Evolutionary conservation across 306 rosid species (phyloP).

Genomic region (Ormosia emarginata): DNA sequence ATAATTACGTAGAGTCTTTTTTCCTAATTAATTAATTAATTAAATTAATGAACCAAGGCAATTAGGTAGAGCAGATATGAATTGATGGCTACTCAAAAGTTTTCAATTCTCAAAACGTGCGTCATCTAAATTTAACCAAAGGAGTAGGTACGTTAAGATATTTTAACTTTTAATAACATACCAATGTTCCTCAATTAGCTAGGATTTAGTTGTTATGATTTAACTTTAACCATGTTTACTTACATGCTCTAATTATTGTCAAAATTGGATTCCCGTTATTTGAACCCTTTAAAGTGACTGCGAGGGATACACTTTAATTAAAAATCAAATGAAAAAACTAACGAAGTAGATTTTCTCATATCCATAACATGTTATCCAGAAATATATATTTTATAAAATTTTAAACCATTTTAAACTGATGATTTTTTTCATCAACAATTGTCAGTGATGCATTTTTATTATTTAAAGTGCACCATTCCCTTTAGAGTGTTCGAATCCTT

Average conservation of each 20-base stretch:
- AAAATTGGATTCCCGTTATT: not conserved
- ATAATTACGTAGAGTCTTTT: slow-evolving; percentile 23
- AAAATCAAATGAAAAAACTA: too few species aligned
- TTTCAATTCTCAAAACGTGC: slow-evolving; percentile 21
- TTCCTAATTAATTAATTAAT: not conserved
- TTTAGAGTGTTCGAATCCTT: too few species aligned
- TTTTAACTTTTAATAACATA: not conserved
- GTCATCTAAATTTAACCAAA: slow-evolving; percentile 34
- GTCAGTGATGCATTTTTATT: too few species aligned
- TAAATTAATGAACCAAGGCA: slow-evolving; percentile 29
- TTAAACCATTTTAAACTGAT: not conserved
- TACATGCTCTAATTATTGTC: not conserved
- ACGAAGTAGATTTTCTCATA: too few species aligned
- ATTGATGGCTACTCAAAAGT: slow-evolving; percentile 55
- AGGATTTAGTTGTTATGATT: not conserved
- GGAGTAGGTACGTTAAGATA: slow-evolving; percentile 30
- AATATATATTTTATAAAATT: not conserved
- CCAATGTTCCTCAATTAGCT: not conserved
- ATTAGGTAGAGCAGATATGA: slow-evolving; percentile 67
- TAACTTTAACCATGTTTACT: not conserved
- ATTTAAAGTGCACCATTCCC: too few species aligned
- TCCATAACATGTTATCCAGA: too few species aligned
- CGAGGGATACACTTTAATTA: too few species aligned
- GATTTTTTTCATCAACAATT: too few species aligned
- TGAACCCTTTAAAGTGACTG: too few species aligned